phyloP scores from a whole-genome alignment of 1,139 yeast genomes.

The Protomyces inundatus region DNA sequence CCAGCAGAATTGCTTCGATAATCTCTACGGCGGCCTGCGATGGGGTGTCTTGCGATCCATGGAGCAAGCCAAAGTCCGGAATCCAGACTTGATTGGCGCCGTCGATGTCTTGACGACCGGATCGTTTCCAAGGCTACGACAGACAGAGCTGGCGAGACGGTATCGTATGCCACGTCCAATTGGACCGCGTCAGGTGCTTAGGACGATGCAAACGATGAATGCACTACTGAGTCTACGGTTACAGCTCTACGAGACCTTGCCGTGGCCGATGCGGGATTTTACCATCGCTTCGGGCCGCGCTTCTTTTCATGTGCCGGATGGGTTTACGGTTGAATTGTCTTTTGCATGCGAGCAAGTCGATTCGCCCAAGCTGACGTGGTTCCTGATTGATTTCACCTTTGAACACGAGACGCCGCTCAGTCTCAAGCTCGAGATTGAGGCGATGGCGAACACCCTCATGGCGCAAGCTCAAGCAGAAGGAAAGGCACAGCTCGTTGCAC shows the following conservation, averaged over 20 bases:
- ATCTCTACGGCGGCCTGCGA: conserved; percentile 57
- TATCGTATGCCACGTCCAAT: conserved; percentile 45
- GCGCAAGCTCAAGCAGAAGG: conserved; percentile 2
- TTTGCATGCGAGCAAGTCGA: conserved; percentile 58
- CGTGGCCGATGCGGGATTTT: conserved; percentile 51
- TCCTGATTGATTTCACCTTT: conserved; percentile 64
- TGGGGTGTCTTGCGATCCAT: conserved; percentile 56
- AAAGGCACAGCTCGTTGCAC: conserved; percentile 47
- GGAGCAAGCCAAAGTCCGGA: conserved; percentile 71
- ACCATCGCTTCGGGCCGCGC: conserved; percentile 70
- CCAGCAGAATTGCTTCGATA: conserved; percentile 63
- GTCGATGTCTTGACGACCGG: conserved; percentile 77
- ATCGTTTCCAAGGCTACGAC: conserved; percentile 30
- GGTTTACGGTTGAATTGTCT: conserved; percentile 59
- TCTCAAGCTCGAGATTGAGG: conserved; percentile 35
- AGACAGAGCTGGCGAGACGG: conserved; percentile 34
- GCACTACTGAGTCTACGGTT: conserved; percentile 68
- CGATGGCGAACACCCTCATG: conserved; percentile 2
- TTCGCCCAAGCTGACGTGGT: conserved; percentile 54
- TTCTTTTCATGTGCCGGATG: conserved; percentile 57
- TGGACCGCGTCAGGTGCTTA: conserved; percentile 54
- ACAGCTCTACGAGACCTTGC: conserved; percentile 49
- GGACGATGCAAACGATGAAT: conserved; percentile 64
- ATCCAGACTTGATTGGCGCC: conserved; percentile 81
- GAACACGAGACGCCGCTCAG: conserved; percentile 4